Percentiles rank a stretch among this genome's conserved stretches.
These are phyloP conservation scores for Malassezia nana DNA, from an alignment of 1,284 basidiomycete species.

Conservation along the genomic window DNA sequence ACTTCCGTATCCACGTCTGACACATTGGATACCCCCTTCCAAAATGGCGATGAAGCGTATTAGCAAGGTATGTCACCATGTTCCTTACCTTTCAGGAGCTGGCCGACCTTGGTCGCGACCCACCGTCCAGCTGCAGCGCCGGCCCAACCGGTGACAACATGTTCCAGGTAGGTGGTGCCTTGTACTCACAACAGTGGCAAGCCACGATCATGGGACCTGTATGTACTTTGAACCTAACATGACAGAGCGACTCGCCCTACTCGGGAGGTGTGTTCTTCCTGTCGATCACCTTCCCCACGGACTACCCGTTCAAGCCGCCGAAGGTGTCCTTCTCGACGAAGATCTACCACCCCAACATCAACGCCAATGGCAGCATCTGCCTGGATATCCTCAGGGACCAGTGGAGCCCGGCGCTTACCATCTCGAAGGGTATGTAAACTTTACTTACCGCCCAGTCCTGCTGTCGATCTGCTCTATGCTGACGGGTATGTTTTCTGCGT, in stretches of 20 bases:
- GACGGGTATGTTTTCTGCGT: slow-evolving; percentile 21
- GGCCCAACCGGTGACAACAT: slow-evolving; percentile 48
- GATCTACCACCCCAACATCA: slow-evolving; percentile 99
- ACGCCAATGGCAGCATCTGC: slow-evolving; percentile 95
- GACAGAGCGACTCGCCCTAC: slow-evolving; percentile 36
- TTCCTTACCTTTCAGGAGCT: slow-evolving; percentile 27
- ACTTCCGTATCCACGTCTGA: background rate
- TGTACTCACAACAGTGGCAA: slow-evolving; percentile 34
- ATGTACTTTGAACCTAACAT: slow-evolving; percentile 5
- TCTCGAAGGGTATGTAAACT: slow-evolving; percentile 61
- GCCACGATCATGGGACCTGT: slow-evolving; percentile 48
- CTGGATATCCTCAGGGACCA: slow-evolving; percentile 89
- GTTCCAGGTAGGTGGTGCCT: slow-evolving; percentile 36
- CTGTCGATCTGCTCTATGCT: slow-evolving; percentile 48
- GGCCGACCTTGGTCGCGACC: slow-evolving; percentile 46
- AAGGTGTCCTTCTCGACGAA: slow-evolving; percentile 98
- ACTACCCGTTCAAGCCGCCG: slow-evolving; percentile 60
- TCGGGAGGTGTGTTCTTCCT: slow-evolving; percentile 41
- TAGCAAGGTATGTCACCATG: slow-evolving; percentile 34
- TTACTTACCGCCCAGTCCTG: slow-evolving; percentile 22
- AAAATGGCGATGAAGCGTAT: slow-evolving; percentile 48
- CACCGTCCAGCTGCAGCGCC: slow-evolving; percentile 46
- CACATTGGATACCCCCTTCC: slow-evolving; percentile 6
- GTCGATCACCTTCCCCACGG: slow-evolving; percentile 60
- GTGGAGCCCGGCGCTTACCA: slow-evolving; percentile 74